These are phyloP conservation scores for Pyrenophora tritici-repentis DNA, from an alignment of 2,329 filamentous ascomycete species.

Conservation along the genomic window DNA sequence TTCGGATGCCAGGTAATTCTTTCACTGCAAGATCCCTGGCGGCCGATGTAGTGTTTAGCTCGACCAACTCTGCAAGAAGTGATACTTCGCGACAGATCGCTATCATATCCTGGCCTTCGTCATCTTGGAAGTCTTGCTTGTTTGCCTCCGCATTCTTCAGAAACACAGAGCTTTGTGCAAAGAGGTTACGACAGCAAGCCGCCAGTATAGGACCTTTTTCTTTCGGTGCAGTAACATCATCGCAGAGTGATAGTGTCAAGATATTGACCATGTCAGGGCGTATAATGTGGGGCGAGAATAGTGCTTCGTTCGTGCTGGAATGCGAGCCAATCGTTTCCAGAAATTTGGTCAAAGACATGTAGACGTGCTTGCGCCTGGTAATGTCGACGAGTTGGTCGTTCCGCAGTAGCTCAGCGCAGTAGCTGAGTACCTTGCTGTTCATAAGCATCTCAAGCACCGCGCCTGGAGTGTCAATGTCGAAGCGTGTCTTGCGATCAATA, in stretches of 20 bases:
- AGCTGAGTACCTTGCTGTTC: conserved; percentile 46
- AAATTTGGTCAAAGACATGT: conserved; percentile 50
- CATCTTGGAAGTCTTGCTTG: conserved; percentile 23
- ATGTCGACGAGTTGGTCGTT: conserved; percentile 51
- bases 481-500: conserved; percentile 21
- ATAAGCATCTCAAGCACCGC: conserved; percentile 42
- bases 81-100: conserved; percentile 42
- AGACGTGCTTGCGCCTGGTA: conserved; percentile 41
- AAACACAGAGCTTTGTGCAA: conserved; percentile 27
- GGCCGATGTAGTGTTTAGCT: background rate
- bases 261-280: conserved; percentile 47
- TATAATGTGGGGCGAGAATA: conserved; percentile 43
- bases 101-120: conserved; percentile 38
- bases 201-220: conserved; percentile 31
- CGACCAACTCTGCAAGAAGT: conserved; percentile 32
- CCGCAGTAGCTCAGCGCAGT: conserved; percentile 47
- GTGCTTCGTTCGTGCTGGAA: conserved; percentile 31
- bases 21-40: conserved; percentile 24
- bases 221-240: background rate
- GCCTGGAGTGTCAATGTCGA: conserved; percentile 39
- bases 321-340: conserved; percentile 42
- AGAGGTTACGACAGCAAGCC: conserved; percentile 33
- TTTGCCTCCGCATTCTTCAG: conserved; percentile 25
- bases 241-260: conserved; percentile 39
- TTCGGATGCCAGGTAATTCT: conserved; percentile 45